Evolutionary conservation across 208 protist species (phyloP).

Genomic region (Willaertia magna): DNA sequence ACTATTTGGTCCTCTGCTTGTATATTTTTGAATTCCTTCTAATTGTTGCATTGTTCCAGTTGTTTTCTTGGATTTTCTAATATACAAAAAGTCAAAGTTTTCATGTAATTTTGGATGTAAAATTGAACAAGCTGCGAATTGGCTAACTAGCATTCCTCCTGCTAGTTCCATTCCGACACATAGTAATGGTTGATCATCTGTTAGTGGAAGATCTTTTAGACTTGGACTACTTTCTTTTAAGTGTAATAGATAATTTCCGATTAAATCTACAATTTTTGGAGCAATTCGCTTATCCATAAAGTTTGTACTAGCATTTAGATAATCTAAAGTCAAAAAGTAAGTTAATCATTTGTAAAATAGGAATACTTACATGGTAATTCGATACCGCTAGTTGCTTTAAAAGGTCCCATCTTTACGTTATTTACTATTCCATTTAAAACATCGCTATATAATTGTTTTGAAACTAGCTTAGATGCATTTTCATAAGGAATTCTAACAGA

Average conservation of each 20-base stretch:
- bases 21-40: slow-evolving; percentile 10
- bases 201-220: background rate
- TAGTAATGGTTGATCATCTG: slow-evolving; percentile 4
- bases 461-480: too few relatives aligned
- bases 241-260: background rate
- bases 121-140: slow-evolving; percentile 1
- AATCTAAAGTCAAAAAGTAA: background rate
- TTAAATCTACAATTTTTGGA: slow-evolving; percentile 5
- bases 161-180: slow-evolving; percentile 22
- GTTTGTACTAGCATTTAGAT: slow-evolving; percentile 23
- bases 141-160: slow-evolving; percentile 19
- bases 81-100: slow-evolving; percentile 12
- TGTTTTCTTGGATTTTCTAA: slow-evolving; percentile 12
- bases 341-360: background rate
- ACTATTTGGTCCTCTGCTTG: background rate
- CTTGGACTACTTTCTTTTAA: background rate
- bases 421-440: slow-evolving; percentile 1
- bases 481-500: too few relatives aligned
- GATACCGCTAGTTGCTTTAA: slow-evolving; percentile 16
- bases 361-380: slow-evolving; percentile 3
- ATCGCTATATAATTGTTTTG: background rate
- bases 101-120: background rate
- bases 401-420: slow-evolving; percentile 22
- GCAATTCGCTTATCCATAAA: slow-evolving; percentile 17
- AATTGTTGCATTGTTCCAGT: slow-evolving; percentile 23